Base-by-base conservation (phyloP, 2,329 filamentous ascomycete species). In the Orbilia blumenaviensis region DNA sequence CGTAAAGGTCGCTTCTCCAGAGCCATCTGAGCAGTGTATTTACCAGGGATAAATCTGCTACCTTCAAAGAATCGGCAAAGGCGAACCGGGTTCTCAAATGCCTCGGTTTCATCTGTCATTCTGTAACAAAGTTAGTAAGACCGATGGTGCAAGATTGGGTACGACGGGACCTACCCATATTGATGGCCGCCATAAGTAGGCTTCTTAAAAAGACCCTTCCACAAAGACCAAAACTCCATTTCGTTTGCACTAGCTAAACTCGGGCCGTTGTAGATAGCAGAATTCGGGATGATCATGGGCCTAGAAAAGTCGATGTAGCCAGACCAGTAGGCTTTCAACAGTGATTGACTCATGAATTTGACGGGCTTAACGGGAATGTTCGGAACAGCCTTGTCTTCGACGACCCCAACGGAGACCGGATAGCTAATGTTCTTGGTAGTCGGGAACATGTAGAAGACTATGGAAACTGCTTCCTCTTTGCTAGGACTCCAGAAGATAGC, bases 251-350 rank as follows among this genome's bases (percentile, higher is more conserved):
- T 61, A 14, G 27, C 61, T 8, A 38, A 12, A 23, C 50, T 42
- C 7, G n/a, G 25, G 42, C 8, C 38, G 36, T n/a, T 41, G 12
- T 56, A 61, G n/a, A 74, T 66, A 1, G 25, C 9, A 21, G 60
- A 46, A 34, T 54, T 41, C 1, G 61, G 69, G 25, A 74, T 54
- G 9, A 74, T 44, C 69, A 74, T 74, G 1, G 69, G 69, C 6
- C 69, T 52, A 3, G 69, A 74, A 14, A 74, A 54, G 34, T 74
- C 69, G 12, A 74, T 62, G 25, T 66, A 74, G 3, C 69, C 69
- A 6, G 69, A 74, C 50, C 54, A 74, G 16, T 32, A 66, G 18
- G 48, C 34, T 34, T 62, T 74, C 27, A 54, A 61, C 18, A 44
- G 3, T 0, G 61, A 16, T 14, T 66, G 23, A 16, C 69, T 74